Base-by-base conservation (phyloP, 441 rosid species). In the Cnidoscolus chayamansa region DNA sequence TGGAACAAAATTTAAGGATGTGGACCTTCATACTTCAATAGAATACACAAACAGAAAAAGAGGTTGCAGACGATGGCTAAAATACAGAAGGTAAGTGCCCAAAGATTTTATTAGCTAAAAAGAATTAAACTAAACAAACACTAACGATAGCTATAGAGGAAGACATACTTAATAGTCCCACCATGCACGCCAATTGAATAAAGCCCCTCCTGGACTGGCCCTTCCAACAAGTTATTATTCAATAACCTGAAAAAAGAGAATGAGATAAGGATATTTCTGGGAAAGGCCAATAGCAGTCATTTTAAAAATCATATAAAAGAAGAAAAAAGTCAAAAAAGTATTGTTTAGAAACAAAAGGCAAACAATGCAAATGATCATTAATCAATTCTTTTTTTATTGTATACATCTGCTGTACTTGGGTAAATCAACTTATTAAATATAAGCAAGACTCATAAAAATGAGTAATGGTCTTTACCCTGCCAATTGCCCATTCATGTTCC, bases 171-270 rank as follows among this genome's bases (percentile, higher is more conserved):
- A 32, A 95, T 88, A 43, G 83, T 84, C 76, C 99, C 99, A 71
- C 99, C 99, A 68, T 88, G 97, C 79, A 95, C 88, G 77, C 94
- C 93, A 80, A 95, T 85, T 66, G 95, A 82, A 81, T 86, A 95
- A 65, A 95, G 84, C 71, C 88, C 90, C 77, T 86, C 98, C 8
- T 97, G 96, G 55, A 95, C 99, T 72, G 70, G 80, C 70, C 98
- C 99, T 83, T 93, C 87, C 84, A 95, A 68, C 67, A 85, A 78
- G 76, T 95, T 95, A 76, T 79, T 80, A 74, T 87, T 86, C 84
- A 94, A 80, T 61, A 86, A 72, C 86, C 99, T 94, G 85, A 60
- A 25, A 82, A 53, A 59, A 43, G 55, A 55, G 59, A 74, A 74
- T 5, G 45, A 0, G 7, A 40, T 40, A 40, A 72, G 55, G 35